Base-by-base conservation (phyloP, 371 early-diverging fungal genomes). In the Mucor racemosus region DNA sequence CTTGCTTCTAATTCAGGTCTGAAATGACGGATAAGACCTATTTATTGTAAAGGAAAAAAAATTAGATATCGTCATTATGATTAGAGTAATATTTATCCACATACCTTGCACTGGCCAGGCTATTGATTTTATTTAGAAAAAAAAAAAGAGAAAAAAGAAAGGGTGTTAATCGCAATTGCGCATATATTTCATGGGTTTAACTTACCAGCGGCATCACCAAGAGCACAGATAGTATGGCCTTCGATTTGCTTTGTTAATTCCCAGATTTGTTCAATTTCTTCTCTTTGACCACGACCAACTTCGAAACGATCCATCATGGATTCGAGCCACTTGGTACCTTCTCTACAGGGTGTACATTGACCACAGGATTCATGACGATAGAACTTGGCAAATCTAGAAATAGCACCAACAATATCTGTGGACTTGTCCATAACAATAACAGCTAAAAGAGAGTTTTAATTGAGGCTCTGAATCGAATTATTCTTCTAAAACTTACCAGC, bases 341-440 rank as follows among this genome's bases (percentile, higher is more conserved):
- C 99, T 72, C 99, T 90, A 82, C 99, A 98, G 10, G 99, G 99
- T 44, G 99, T 98, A 85, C 99, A 98, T 85, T 98, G 98, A 73
- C 99, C 99, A 68, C 99, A 98, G 48, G 91, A 90, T 82, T 98
- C 99, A 82, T 98, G 99, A 74, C 93, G 87, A 85, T 97, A 98
- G 80, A 98, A 98, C 50, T 92, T 91, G 60, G 93, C 74, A 58
- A 97, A 88, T 54, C 99, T 91, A 8, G 96, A 91, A 76, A 98
- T 98, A 64, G 96, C 97, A 42, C 83, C 69, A 19, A 98, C 94
- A 66, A 95, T 90, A 50, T 81, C 98, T 48, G 95, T 94, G 60
- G 92, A 91, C 86, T 97, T 98, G 80, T 97, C 97, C 96, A 98
- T 96, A 59, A 98, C 98, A 81, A 98, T 96, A 42, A 98, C 94